phyloP scores from a whole-genome alignment of 2,329 filamentous ascomycete genomes.

The Penicillium sp. region DNA sequence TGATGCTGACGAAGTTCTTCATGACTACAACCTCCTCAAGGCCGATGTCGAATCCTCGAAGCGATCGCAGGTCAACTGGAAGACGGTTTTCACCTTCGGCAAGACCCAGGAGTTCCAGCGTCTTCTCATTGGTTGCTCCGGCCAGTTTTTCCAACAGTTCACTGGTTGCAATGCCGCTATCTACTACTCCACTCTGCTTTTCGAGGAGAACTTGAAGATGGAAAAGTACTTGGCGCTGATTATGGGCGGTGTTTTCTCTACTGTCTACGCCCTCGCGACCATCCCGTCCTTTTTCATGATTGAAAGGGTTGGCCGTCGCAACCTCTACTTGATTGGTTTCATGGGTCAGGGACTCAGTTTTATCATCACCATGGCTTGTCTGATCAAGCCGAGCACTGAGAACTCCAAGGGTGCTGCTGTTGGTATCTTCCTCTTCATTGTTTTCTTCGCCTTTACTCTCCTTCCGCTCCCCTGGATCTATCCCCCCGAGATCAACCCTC shows the following conservation, averaged over 20 bases:
- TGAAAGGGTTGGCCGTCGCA: constrained; percentile 9
- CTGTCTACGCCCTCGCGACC: constrained; percentile 26
- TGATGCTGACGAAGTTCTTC: constrained; percentile 35
- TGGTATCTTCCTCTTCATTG: constrained; percentile 62
- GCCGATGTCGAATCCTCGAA: constrained; percentile 39
- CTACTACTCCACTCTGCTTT: constrained; percentile 44
- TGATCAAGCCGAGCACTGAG: constrained; percentile 21
- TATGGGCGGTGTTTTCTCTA: constrained; percentile 27
- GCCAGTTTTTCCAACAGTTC: constrained; percentile 41
- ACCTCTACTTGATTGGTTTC: constrained; percentile 8
- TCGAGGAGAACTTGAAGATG: constrained; percentile 36
- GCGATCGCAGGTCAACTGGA: constrained; percentile 26
- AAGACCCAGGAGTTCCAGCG: constrained; percentile 32
- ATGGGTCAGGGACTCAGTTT: constrained; percentile 29
- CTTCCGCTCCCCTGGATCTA: constrained; percentile 10
- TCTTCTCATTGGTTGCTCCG: constrained; percentile 27
- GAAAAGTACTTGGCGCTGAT: constrained; percentile 17
- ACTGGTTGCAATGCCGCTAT: constrained; percentile 44
- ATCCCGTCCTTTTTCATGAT: constrained; percentile 13
- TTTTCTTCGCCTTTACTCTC: constrained; percentile 56
- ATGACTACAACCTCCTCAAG: constrained; percentile 40
- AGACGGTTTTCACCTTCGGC: constrained; percentile 25
- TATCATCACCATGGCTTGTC: constrained; percentile 32
- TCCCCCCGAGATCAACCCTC: constrained; percentile 41
- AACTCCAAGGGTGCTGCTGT: constrained; percentile 43